Conservation (phyloP, 352 stramenopile species). For the Globisporangium sylvaticum region DNA sequence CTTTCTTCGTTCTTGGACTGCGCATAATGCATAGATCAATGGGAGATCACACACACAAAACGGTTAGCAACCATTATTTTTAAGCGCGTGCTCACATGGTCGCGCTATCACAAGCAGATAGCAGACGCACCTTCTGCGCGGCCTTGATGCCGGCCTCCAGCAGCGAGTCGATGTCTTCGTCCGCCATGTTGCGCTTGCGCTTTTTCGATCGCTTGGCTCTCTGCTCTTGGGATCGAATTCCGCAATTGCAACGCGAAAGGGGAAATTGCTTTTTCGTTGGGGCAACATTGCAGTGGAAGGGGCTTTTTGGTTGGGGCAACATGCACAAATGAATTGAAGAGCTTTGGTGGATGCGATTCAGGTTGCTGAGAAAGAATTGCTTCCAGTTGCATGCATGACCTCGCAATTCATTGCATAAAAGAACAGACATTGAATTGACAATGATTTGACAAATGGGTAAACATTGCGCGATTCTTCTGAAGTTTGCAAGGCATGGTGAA, state of each 20-base stretch:
- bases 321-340: slow-evolving; percentile 12
- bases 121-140: slow-evolving; percentile 36
- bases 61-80: background rate
- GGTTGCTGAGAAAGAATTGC: slow-evolving; percentile 1
- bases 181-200: slow-evolving; percentile 32
- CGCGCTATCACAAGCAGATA: background rate
- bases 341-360: background rate
- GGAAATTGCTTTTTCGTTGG: slow-evolving; percentile 5
- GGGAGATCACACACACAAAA: background rate
- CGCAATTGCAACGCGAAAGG: background rate
- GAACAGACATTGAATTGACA: too few species aligned
- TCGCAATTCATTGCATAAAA: too few species aligned
- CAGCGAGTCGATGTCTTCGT: slow-evolving; percentile 81
- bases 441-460: too few species aligned
- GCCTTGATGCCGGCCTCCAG: slow-evolving; percentile 72
- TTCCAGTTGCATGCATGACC: too few species aligned
- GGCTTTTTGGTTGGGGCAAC: background rate
- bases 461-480: too few species aligned
- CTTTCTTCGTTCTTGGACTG: slow-evolving; percentile 5
- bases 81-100: too few species aligned
- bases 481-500: too few species aligned
- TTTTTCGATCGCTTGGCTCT: background rate
- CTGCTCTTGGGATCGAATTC: background rate
- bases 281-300: background rate
- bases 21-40: background rate